Evolutionary conservation across 352 stramenopile genomes (phyloP).

Genomic region (Globisporangium camurandrum): DNA sequence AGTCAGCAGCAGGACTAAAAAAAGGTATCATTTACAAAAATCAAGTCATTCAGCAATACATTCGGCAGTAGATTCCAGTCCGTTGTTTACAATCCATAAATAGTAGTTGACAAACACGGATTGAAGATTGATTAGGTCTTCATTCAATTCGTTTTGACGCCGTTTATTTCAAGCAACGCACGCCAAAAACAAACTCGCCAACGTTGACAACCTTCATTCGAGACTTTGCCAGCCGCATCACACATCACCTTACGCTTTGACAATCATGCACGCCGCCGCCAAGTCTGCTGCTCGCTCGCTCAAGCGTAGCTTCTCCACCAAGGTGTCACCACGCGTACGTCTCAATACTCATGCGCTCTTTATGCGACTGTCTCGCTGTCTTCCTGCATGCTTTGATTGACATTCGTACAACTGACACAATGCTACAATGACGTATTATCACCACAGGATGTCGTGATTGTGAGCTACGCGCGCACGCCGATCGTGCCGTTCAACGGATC

Average conservation of each 20-base stretch:
- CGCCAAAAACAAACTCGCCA: not conserved
- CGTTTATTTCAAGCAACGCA: not conserved
- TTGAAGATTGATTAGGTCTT: not conserved
- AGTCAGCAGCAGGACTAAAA: no score
- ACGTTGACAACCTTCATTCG: not conserved
- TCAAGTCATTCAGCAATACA: not conserved
- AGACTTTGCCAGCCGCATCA: not conserved
- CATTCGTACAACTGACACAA: not conserved
- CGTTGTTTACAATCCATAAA: no score
- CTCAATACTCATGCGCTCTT: not conserved
- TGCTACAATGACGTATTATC: no score
- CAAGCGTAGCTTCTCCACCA: conserved; percentile 35
- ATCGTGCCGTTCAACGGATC: conserved; percentile 94
- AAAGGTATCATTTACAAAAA: no score
- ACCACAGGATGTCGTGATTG: conserved; percentile 92
- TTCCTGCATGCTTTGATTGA: not conserved
- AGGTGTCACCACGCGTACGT: conserved; percentile 28
- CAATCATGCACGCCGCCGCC: conserved; percentile 19
- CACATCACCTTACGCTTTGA: not conserved
- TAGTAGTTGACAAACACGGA: no score
- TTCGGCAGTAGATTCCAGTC: not conserved
- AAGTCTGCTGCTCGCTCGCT: conserved; percentile 19
- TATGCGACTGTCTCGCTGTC: not conserved
- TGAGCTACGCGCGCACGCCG: conserved; percentile 93
- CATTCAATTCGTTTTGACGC: not conserved